phyloP scores from a whole-genome alignment of 163 green algal species.

The Scenedesmus sp. region DNA sequence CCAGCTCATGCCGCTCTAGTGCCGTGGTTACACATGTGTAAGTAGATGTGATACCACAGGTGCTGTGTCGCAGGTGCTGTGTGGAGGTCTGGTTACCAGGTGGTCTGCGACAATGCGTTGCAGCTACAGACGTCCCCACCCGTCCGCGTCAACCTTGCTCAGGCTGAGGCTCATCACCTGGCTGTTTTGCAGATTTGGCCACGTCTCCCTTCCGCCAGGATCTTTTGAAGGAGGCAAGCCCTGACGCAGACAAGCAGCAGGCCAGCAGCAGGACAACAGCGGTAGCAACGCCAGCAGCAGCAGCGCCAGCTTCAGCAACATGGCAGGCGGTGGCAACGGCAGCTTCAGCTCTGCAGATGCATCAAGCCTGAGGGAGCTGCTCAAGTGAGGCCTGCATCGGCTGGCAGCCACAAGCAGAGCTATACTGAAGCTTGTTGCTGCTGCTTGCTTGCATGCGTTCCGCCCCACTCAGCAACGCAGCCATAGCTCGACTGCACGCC shows the following conservation, averaged over 20 bases:
- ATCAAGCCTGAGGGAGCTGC: conserved; percentile 18
- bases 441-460: neutral
- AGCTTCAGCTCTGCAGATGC: neutral
- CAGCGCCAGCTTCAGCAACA: neutral
- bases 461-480: too few relatives aligned
- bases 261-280: neutral
- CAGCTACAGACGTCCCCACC: too few relatives aligned
- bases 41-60: too few relatives aligned
- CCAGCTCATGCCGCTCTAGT: too few relatives aligned
- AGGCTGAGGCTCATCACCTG: neutral
- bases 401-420: neutral
- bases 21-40: too few relatives aligned
- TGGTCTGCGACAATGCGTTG: too few relatives aligned
- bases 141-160: too few relatives aligned
- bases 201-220: conserved; percentile 35
- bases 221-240: conserved; percentile 25
- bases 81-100: too few relatives aligned
- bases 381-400: neutral
- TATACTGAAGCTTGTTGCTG: neutral
- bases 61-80: too few relatives aligned
- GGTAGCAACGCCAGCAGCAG: neutral
- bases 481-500: too few relatives aligned
- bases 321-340: neutral
- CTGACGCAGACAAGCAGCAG: conserved; percentile 21
- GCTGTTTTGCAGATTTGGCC: conserved; percentile 15